These are phyloP conservation scores for Colletotrichum aenigma DNA, from an alignment of 2,329 filamentous ascomycete genomes.

Conservation along the genomic window DNA sequence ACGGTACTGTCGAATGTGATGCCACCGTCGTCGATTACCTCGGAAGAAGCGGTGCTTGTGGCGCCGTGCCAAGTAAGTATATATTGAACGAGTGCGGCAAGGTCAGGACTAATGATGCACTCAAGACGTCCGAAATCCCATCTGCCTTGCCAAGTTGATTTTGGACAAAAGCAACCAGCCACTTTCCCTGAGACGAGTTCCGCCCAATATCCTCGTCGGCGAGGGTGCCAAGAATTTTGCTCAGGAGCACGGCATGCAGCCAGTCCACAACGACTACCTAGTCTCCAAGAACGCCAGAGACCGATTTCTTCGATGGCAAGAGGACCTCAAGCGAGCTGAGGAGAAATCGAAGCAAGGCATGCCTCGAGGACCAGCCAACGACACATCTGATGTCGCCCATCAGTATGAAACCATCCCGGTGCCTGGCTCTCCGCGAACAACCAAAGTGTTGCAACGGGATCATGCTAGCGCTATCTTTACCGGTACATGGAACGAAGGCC, in stretches of 20 bases:
- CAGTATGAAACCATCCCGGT: conserved; percentile 36
- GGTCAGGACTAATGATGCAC: conserved; percentile 10
- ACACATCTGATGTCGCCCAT: conserved; percentile 13
- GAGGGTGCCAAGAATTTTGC: conserved; percentile 89
- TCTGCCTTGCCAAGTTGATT: conserved; percentile 82
- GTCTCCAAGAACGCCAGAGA: conserved; percentile 81
- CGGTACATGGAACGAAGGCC: conserved; percentile 67
- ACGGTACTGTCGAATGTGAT: conserved; percentile 93
- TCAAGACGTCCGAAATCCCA: conserved; percentile 89
- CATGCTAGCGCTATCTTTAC: conserved; percentile 60
- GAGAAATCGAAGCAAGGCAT: conserved; percentile 37
- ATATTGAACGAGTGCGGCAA: background rate
- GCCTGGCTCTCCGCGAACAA: background rate
- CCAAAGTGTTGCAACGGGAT: conserved; percentile 38
- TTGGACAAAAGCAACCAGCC: conserved; percentile 78
- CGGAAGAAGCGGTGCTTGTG: conserved; percentile 90
- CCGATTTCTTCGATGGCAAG: conserved; percentile 79
- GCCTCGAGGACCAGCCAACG: conserved; percentile 23
- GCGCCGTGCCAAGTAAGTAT: conserved; percentile 82
- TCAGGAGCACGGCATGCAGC: conserved; percentile 73
- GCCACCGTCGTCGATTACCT: conserved; percentile 90
- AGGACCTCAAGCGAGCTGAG: conserved; percentile 71
- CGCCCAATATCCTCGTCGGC: conserved; percentile 89
- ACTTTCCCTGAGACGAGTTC: conserved; percentile 85
- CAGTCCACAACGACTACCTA: conserved; percentile 76